Evolutionary conservation across 2,329 filamentous ascomycete genomes (phyloP).

Genomic region (Purpureocillium takamizusanense): DNA sequence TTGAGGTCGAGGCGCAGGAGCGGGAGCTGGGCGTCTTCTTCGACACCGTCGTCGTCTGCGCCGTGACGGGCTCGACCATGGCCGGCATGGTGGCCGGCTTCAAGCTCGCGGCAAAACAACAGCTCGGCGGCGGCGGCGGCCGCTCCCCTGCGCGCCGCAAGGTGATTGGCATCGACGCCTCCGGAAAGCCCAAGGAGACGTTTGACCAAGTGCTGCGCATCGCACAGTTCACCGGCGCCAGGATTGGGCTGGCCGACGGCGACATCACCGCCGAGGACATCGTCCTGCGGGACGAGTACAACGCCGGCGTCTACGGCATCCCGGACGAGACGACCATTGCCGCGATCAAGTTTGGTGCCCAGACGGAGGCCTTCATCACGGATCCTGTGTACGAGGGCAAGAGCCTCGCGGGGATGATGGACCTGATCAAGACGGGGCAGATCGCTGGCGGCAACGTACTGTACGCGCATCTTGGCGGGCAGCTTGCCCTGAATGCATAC

Average conservation of each 20-base stretch:
- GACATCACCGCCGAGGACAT: constrained; percentile 56
- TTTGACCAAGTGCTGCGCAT: constrained; percentile 58
- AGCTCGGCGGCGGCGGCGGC: too few relatives aligned
- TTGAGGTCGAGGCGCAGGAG: constrained; percentile 59
- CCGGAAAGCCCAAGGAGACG: constrained; percentile 40
- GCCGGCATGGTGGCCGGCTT: constrained; percentile 67
- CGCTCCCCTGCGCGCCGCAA: too few relatives aligned
- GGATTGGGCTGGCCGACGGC: constrained; percentile 50
- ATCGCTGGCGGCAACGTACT: constrained; percentile 57
- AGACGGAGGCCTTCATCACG: constrained; percentile 63
- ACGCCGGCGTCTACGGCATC: constrained; percentile 59
- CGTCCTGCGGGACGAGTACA: constrained; percentile 42
- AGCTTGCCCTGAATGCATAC: constrained; percentile 59
- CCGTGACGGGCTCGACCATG: constrained; percentile 62
- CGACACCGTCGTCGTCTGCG: constrained; percentile 59
- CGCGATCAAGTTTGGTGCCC: constrained; percentile 59
- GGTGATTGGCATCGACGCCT: constrained; percentile 56
- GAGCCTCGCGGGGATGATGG: constrained; percentile 63
- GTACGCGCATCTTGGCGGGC: constrained; percentile 64
- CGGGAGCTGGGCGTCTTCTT: constrained; percentile 52
- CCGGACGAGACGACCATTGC: constrained; percentile 56
- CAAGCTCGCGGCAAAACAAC: constrained; percentile 46
- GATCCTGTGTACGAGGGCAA: constrained; percentile 73
- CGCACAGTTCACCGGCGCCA: constrained; percentile 51
- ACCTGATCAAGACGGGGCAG: constrained; percentile 54